phyloP scores from a whole-genome alignment of 2,329 filamentous ascomycete species.

The Hypoxylon sp. region DNA sequence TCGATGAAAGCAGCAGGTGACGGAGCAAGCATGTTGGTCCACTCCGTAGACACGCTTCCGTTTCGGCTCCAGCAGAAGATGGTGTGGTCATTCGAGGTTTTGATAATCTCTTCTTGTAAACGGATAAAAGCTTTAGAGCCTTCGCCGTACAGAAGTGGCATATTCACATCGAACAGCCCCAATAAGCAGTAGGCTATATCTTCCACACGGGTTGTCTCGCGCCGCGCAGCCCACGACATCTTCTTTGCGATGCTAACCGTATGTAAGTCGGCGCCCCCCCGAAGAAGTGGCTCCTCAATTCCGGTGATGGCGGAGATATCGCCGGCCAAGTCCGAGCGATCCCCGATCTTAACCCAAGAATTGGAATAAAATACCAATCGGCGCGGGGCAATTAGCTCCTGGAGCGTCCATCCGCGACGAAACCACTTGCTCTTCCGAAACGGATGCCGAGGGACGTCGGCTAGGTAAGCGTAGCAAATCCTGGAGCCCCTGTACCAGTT shows the following conservation, averaged over 20 bases:
- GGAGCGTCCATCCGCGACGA: slow-evolving; percentile 47
- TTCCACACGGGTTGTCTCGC: slow-evolving; percentile 44
- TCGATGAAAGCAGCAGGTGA: slow-evolving; percentile 31
- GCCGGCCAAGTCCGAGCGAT: slow-evolving; percentile 2
- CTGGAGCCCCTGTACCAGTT: slow-evolving; percentile 33
- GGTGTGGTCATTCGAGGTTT: slow-evolving; percentile 46
- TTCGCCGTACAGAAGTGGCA: slow-evolving; percentile 52
- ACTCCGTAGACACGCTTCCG: slow-evolving; percentile 5
- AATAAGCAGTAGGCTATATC: slow-evolving; percentile 51
- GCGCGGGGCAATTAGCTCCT: slow-evolving; percentile 39
- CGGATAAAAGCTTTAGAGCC: slow-evolving; percentile 44
- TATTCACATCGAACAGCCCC: slow-evolving; percentile 51
- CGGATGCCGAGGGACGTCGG: slow-evolving; percentile 1
- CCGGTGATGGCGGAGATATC: slow-evolving; percentile 24
- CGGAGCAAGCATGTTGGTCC: slow-evolving; percentile 34
- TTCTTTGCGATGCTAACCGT: slow-evolving; percentile 43
- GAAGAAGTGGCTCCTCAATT: slow-evolving; percentile 20
- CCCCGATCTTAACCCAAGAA: slow-evolving; percentile 42
- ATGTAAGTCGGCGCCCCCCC: slow-evolving; percentile 3
- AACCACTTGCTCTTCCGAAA: slow-evolving; percentile 41
- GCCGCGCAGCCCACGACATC: slow-evolving; percentile 51
- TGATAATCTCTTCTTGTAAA: slow-evolving; percentile 50
- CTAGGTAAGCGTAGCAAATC: slow-evolving; percentile 37
- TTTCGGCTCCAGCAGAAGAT: slow-evolving; percentile 48
- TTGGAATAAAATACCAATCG: slow-evolving; percentile 42